A percentile compares a stretch with the other conserved stretches of the same genome.
phyloP scores from a whole-genome alignment of 2,329 filamentous ascomycete species.

The Podosphaera xanthii region DNA sequence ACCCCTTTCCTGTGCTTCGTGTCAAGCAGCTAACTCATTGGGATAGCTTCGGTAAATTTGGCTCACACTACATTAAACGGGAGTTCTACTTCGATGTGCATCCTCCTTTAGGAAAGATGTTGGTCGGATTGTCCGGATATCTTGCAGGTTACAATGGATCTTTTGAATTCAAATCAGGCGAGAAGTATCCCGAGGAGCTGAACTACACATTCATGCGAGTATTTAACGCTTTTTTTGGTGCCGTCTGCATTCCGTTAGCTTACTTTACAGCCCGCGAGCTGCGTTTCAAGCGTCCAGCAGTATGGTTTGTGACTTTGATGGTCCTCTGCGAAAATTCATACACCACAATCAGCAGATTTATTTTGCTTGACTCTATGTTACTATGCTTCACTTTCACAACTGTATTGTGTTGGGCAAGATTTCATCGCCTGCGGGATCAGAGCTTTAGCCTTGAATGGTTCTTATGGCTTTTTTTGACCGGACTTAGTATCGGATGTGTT shows the following conservation, averaged over 20 bases:
- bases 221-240: slow-evolving; percentile 91
- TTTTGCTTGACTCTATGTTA: slow-evolving; percentile 94
- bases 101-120: slow-evolving; percentile 92
- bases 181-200: slow-evolving; percentile 78
- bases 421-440: slow-evolving; percentile 67
- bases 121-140: slow-evolving; percentile 88
- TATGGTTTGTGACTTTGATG: slow-evolving; percentile 92
- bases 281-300: slow-evolving; percentile 62
- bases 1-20: slow-evolving; percentile 16
- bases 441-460: slow-evolving; percentile 88
- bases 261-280: slow-evolving; percentile 90
- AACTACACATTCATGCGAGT: slow-evolving; percentile 97
- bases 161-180: slow-evolving; percentile 98
- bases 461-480: slow-evolving; percentile 79
- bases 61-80: slow-evolving; percentile 94
- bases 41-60: slow-evolving; percentile 77
- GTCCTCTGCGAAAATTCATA: slow-evolving; percentile 98
- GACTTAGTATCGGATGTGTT: slow-evolving; percentile 88
- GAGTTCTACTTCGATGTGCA: slow-evolving; percentile 98
- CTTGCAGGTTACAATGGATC: slow-evolving; percentile 96
- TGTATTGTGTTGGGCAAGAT: slow-evolving; percentile 89
- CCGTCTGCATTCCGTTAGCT: slow-evolving; percentile 74
- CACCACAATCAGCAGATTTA: slow-evolving; percentile 95
- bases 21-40: slow-evolving; percentile 5
- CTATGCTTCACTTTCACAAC: slow-evolving; percentile 97